Percentiles rank a stretch among this genome's conserved stretches.
phyloP scores from a whole-genome alignment of 2,329 filamentous ascomycete species.

The Aspergillus spinulosporus region DNA sequence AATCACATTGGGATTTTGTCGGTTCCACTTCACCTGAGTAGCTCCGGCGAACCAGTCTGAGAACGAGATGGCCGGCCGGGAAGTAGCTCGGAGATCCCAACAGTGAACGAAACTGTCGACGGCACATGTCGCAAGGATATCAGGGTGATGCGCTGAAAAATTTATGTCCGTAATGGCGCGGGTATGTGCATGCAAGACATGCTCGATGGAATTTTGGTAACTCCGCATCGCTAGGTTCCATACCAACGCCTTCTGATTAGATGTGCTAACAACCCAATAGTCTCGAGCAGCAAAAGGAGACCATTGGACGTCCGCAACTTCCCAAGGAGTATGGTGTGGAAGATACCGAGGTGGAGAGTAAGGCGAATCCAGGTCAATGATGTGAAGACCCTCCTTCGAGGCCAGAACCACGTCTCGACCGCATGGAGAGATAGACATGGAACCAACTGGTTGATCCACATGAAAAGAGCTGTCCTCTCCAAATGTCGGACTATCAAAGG shows the following conservation, averaged over 20 bases:
- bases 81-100: slow-evolving; percentile 80
- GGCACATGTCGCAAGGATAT: slow-evolving; percentile 84
- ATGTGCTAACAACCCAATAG: slow-evolving; percentile 92
- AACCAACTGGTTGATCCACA: slow-evolving; percentile 77
- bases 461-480: slow-evolving; percentile 80
- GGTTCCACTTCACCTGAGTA: slow-evolving; percentile 93
- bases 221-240: slow-evolving; percentile 80
- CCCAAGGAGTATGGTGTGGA: slow-evolving; percentile 85
- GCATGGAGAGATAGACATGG: slow-evolving; percentile 88
- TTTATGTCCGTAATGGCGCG: slow-evolving; percentile 95
- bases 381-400: slow-evolving; percentile 83
- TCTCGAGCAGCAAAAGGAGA: slow-evolving; percentile 86
- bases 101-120: slow-evolving; percentile 91
- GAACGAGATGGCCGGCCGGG: slow-evolving; percentile 73
- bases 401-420: slow-evolving; percentile 88
- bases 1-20: slow-evolving; percentile 80
- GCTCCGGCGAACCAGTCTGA: slow-evolving; percentile 93
- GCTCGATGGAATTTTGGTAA: slow-evolving; percentile 79
- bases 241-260: slow-evolving; percentile 89
- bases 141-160: slow-evolving; percentile 89
- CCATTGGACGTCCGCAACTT: slow-evolving; percentile 96
- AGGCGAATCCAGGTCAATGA: slow-evolving; percentile 88
- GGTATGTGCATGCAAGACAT: slow-evolving; percentile 80
- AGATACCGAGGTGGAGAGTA: slow-evolving; percentile 84
- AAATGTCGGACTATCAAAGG: slow-evolving; percentile 84